A percentile compares a stretch with the other conserved stretches of the same genome.
These are phyloP conservation scores for Nakazawaea laoshanensis DNA, from an alignment of 805 yeast genomes.

Conservation along the genomic window DNA sequence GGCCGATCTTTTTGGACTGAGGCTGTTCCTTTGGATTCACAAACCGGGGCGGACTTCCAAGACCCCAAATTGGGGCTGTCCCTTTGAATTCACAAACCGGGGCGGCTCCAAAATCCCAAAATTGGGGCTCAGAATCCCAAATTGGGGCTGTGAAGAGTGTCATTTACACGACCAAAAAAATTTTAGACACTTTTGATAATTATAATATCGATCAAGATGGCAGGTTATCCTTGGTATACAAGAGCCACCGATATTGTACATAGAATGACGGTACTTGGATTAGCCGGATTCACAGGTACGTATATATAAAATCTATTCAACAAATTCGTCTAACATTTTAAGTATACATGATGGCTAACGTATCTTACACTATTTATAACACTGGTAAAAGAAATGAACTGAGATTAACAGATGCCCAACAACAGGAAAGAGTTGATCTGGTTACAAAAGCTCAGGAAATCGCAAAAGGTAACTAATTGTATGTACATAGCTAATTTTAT, in stretches of 20 bases:
- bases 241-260: slow-evolving; percentile 65
- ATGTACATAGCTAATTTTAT: too few species aligned
- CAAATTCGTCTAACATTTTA: not conserved
- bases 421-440: slow-evolving; percentile 8
- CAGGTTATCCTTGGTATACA: slow-evolving; percentile 64
- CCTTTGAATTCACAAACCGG: too few species aligned
- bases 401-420: slow-evolving; percentile 20
- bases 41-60: too few species aligned
- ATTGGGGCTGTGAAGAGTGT: not conserved
- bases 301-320: not conserved
- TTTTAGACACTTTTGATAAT: not conserved
- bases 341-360: slow-evolving; percentile 42
- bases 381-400: slow-evolving; percentile 45
- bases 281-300: slow-evolving; percentile 42
- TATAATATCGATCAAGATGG: too few species aligned
- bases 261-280: slow-evolving; percentile 60
- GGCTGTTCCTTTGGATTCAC: too few species aligned
- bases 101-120: not conserved
- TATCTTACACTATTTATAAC: slow-evolving; percentile 41
- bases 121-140: not conserved
- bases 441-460: slow-evolving; percentile 9
- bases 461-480: slow-evolving; percentile 6
- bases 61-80: too few species aligned
- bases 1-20: too few species aligned
- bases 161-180: too few species aligned